A percentile compares a stretch with the other conserved stretches of the same genome.
Conservation (phyloP, 768 basidiomycete genomes). For the Kwoniella pini region DNA sequence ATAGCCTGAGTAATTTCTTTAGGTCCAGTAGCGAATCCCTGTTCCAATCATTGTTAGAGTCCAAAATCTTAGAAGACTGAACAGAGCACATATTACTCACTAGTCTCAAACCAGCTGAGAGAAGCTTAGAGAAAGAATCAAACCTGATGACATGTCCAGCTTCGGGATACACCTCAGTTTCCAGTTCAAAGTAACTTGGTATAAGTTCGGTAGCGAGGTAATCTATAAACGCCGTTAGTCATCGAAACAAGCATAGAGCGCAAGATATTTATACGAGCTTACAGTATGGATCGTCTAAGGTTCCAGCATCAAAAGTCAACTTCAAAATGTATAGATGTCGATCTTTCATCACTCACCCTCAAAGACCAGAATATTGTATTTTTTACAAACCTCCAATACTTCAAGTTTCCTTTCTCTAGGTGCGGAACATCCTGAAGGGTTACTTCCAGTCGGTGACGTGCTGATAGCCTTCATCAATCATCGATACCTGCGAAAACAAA, state of each 20-base stretch:
- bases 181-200: slow-evolving; percentile 79
- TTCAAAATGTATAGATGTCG: no score
- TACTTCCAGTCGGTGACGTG: slow-evolving; percentile 65
- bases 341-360: slow-evolving; percentile 63
- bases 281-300: slow-evolving; percentile 67
- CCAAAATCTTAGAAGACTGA: no score
- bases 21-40: slow-evolving; percentile 81
- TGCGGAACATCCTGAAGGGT: slow-evolving; percentile 80
- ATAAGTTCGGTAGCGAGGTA: slow-evolving; percentile 57
- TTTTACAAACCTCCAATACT: slow-evolving; percentile 69
- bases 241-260: no score
- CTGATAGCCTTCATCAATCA: slow-evolving; percentile 9
- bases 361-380: slow-evolving; percentile 76
- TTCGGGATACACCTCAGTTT: slow-evolving; percentile 64
- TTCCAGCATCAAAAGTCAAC: no score
- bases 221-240: slow-evolving; percentile 23
- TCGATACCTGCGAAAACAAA: not conserved
- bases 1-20: slow-evolving; percentile 67
- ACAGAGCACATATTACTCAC: slow-evolving; percentile 5
- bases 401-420: slow-evolving; percentile 66
- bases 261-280: no score
- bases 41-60: no score
- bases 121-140: slow-evolving; percentile 84
- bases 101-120: slow-evolving; percentile 53
- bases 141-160: slow-evolving; percentile 81